Evolutionary conservation across 352 stramenopile species (phyloP).

Genomic region (Pythium oligandrum): DNA sequence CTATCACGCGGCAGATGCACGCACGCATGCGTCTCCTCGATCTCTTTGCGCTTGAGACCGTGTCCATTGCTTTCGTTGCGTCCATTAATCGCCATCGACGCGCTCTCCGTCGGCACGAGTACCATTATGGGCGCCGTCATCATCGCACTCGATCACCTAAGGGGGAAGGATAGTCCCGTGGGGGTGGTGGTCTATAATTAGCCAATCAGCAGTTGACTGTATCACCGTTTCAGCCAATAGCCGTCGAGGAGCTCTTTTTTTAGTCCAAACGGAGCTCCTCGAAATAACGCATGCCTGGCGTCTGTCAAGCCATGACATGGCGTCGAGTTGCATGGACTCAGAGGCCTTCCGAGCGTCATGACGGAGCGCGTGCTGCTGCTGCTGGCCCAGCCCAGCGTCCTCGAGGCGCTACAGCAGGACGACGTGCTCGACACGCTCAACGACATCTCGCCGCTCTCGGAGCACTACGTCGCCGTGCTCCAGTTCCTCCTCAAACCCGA

Average conservation of each 20-base stretch:
- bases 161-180: too few species aligned
- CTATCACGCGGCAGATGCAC: constrained; percentile 2
- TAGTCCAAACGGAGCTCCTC: too few species aligned
- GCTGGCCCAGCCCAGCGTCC: constrained; percentile 32
- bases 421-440: constrained; percentile 42
- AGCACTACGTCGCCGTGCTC: constrained; percentile 55
- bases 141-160: not conserved
- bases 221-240: too few species aligned
- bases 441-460: constrained; percentile 41
- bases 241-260: too few species aligned
- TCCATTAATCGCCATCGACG: not conserved
- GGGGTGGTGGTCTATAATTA: too few species aligned
- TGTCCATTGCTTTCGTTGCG: not conserved
- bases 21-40: constrained; percentile 1
- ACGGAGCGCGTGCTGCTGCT: constrained; percentile 48
- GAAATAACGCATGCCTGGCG: too few species aligned
- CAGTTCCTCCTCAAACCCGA: constrained; percentile 60
- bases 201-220: not conserved
- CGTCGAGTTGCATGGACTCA: too few species aligned
- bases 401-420: constrained; percentile 38
- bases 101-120: not conserved
- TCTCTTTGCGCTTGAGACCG: constrained; percentile 9
- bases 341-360: constrained; percentile 12
- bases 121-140: not conserved
- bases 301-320: too few species aligned